Conservation (phyloP, 2,329 filamentous ascomycete genomes). For the Aspergillus sojae region DNA sequence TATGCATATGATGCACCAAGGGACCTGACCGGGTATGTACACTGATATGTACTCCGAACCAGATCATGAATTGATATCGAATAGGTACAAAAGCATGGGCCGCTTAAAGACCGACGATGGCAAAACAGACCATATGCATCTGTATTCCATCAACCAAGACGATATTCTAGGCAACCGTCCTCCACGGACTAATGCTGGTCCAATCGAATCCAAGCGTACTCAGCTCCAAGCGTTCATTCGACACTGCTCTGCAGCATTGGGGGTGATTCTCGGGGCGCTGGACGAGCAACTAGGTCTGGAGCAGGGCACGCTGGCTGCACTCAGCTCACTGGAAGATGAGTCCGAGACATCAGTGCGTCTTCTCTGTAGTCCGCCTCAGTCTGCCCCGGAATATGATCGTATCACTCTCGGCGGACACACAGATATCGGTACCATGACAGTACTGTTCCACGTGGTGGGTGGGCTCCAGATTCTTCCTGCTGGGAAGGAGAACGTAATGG, state of each 20-base stretch:
- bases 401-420: constrained; percentile 32
- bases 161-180: neutral
- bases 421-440: constrained; percentile 41
- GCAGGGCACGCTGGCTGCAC: too few relatives aligned
- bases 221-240: neutral
- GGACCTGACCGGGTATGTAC: neutral
- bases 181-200: neutral
- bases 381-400: too few relatives aligned
- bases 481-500: constrained; percentile 10
- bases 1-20: too few relatives aligned
- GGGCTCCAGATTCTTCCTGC: constrained; percentile 40
- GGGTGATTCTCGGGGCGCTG: too few relatives aligned
- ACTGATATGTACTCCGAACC: neutral
- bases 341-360: too few relatives aligned
- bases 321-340: too few relatives aligned
- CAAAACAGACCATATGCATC: neutral
- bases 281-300: too few relatives aligned
- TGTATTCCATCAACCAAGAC: neutral
- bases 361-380: too few relatives aligned
- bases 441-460: constrained; percentile 40
- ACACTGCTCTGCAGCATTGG: neutral
- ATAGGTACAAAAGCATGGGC: neutral
- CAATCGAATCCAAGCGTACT: neutral
- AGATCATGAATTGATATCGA: neutral
- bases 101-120: neutral